These are phyloP conservation scores for Pachysandra terminalis DNA, from an alignment of 164 flowering plant species.

Conservation along the genomic window DNA sequence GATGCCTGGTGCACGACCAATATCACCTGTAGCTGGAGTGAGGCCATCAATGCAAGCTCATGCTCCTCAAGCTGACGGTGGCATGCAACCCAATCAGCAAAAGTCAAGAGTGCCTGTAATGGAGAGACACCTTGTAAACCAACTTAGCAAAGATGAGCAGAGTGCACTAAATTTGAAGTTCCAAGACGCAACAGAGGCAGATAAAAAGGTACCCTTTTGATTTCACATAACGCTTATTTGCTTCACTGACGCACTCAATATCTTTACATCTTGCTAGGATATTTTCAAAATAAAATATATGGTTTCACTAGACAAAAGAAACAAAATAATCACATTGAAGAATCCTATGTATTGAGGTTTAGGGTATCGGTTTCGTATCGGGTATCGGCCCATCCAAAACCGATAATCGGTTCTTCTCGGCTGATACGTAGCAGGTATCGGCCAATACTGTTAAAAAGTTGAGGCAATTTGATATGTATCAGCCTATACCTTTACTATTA, in stretches of 20 bases:
- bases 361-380: too few species aligned
- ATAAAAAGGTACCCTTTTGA: conserved; percentile 54
- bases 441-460: too few species aligned
- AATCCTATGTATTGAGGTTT: too few species aligned
- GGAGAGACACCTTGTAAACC: conserved; percentile 82
- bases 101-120: conserved; percentile 76
- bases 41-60: conserved; percentile 51
- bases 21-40: conserved; percentile 34
- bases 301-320: too few species aligned
- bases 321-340: too few species aligned
- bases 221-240: neutral
- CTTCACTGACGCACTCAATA: neutral
- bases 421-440: too few species aligned
- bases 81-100: conserved; percentile 40
- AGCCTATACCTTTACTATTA: too few species aligned
- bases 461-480: too few species aligned
- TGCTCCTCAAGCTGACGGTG: conserved; percentile 36
- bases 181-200: conserved; percentile 76
- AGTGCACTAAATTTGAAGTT: conserved; percentile 67
- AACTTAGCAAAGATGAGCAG: conserved; percentile 86
- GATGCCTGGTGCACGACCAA: conserved; percentile 42
- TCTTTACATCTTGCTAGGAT: neutral
- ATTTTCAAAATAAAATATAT: too few species aligned
- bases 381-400: too few species aligned
- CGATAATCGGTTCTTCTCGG: too few species aligned